Conservation (phyloP, 2,329 filamentous ascomycete species). For the Fusarium sacchari region DNA sequence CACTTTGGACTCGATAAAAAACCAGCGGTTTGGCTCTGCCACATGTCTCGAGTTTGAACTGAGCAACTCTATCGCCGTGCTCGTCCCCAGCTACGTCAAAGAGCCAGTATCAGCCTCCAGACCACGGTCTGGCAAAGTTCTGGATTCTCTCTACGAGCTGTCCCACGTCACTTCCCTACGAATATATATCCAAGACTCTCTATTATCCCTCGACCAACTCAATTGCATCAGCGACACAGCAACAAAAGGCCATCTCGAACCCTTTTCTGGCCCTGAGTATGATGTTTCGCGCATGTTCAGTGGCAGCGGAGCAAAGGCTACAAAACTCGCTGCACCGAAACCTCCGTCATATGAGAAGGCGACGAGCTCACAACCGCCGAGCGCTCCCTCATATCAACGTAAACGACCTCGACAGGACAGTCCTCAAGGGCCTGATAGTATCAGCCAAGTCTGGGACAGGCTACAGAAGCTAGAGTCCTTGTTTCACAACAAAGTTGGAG, state of each 20-base stretch:
- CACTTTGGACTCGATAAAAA: background rate
- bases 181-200: conserved; percentile 1
- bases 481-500: background rate
- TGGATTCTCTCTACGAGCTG: background rate
- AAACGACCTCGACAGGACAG: conserved; percentile 5
- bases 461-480: background rate
- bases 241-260: background rate
- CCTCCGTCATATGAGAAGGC: background rate
- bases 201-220: background rate
- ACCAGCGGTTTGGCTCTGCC: background rate
- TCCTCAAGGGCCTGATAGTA: background rate
- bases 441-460: background rate
- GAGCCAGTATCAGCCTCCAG: background rate
- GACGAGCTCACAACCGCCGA: background rate
- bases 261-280: background rate
- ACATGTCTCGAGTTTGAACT: background rate
- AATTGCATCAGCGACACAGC: background rate
- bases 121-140: conserved; percentile 3
- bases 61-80: background rate
- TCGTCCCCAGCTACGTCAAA: background rate
- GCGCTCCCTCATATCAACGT: background rate
- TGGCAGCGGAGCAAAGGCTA: conserved; percentile 1
- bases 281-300: conserved; percentile 11
- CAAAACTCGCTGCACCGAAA: background rate
- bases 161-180: background rate